Base-by-base conservation (phyloP, 1,284 basidiomycete genomes). In the Ganoderma leucocontextum region DNA sequence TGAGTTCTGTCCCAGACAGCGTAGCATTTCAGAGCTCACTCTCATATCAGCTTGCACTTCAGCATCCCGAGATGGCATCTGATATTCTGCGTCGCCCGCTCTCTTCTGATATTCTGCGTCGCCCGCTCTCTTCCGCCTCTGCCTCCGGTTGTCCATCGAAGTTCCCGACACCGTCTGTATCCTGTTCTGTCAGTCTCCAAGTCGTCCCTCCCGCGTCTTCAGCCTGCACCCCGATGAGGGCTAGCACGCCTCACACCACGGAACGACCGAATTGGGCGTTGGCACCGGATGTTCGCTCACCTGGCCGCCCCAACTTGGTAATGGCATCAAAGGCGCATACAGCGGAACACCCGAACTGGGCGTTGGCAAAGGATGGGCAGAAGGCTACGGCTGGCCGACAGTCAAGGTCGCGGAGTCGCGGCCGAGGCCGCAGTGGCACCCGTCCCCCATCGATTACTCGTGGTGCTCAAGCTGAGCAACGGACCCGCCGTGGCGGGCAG, bases 231-330 rank as follows among this genome's bases (percentile, higher is more conserved):
- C 41, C 60, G 9, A 63, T 19, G 57, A 55, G 33, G 35, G 55
- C 52, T 5, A 15, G 5, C 25, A n/a, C 35, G 10, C 52, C 62
- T 63, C 76, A 78, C 49, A 71, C 74, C 19, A 44, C 72, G 1
- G 69, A 73, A 2, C 68, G 66, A 25, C 36, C 35, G 25, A 69
- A 13, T 62, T 62, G 58, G 58, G 58, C 39, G 12, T 15, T 60
- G 39, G 58, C 58, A 39, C 36, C 29, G 39, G 35, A 53, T 6
- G 29, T 22, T 55, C 74, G 75, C 58, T 68, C 75, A n/a, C 33
- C 72, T 1, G 69, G 70, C 1, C 69, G 67, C 19, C 77, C 75
- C 4, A 74, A 75, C 66, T 76, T 74, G 75, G 75, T 76, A 15
- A 19, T 74, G 35, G 75, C 76, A 2, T 72, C 74, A 0, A 69